Base-by-base conservation (phyloP, 2,329 filamentous ascomycete genomes). In the Scedosporium dehoogii region DNA sequence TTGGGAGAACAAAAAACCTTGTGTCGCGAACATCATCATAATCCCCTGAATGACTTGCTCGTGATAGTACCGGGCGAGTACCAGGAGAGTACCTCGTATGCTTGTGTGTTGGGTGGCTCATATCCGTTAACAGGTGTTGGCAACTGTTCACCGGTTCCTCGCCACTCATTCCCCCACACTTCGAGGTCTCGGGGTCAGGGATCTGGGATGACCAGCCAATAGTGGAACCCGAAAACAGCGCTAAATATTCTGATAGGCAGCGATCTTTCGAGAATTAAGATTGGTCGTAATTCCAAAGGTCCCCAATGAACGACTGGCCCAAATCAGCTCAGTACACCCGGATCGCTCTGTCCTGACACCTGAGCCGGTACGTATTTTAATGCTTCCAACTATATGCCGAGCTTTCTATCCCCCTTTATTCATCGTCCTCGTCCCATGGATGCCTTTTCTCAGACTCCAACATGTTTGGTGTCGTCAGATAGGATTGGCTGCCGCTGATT, bases 161-260 rank as follows among this genome's bases (percentile, higher is more conserved):
- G 23, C 48, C 48, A 53, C 48, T 55, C 55, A 58, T 33, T 41
- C 59, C 59, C 59, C 59, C 59, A 61, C 59, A 61, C 46, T 41
- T n/a, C 23, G 7, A 29, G 23, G 21, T 25, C 21, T 53, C 48
- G 21, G 48, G 48, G 48, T 21, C 59, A 61, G 59, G 59, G 59
- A 55, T 61, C 42, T 29, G 25, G 25, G 55, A 41, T 58, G 25
- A 16, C 25, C 25, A 33, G 18, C 55, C 25, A 58, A 33, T 33
- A 58, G 25, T 58, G 42, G 23, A 33, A 61, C 51, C 10, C 25
- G 55, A 42, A 27, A 23, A 27, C 23, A 60, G 58, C 41, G 41
- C 25, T 33, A 61, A 25, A 55, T 46, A 61, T 61, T 61, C 46
- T 48, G 59, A 61, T 61, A 61, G 59, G 59, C 57, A 44, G 57